Base-by-base conservation (phyloP, 2,329 filamentous ascomycete species). In the Colletotrichum horii region DNA sequence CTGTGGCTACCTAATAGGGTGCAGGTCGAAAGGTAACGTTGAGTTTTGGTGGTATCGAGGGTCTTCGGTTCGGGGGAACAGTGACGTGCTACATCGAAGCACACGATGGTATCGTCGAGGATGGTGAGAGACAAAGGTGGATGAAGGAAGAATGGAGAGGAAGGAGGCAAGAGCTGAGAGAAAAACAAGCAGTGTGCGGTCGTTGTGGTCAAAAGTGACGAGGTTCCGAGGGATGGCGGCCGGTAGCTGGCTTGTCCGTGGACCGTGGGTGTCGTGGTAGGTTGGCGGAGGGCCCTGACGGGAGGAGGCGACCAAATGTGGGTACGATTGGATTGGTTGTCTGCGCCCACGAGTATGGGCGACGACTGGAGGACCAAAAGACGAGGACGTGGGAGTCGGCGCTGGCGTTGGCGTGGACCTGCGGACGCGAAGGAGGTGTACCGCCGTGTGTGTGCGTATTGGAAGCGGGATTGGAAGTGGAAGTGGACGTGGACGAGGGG, bases 151-250 rank as follows among this genome's bases (percentile, higher is more conserved):
- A 32, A 58, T 32, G 30, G 22, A 71, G 36, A 24, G 56, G 56
- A 64, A 65, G 14, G 43, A 72, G 56, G 56, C 43, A 58, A 43
- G 60, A 65, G 52, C n/a, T 26, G 64, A 69, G 36, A 58, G 43
- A 60, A 65, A 70, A 70, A 66, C 22, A 61, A 70, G 58, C 26
- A 36, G 43, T 34, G 58, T 55, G 70, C 52, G 38, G 74, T 75
- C 52, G 70, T 55, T 55, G 69, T 66, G 70, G 69, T 75, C 32
- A 38, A 71, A 74, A 74, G 74, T 69, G 74, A 76, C 70, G 70
- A 76, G 52, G 74, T 74, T 74, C 74, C 74, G 74, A 76, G 74
- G 74, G 74, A 76, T 76, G 65, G 43, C 70, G 64, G 34, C 61
- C 28, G 38, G 69, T 74, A 34, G 56, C 64, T 73, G 24, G 64